Base-by-base conservation (phyloP, 106 monocot genomes). In the Allium cepa region DNA sequence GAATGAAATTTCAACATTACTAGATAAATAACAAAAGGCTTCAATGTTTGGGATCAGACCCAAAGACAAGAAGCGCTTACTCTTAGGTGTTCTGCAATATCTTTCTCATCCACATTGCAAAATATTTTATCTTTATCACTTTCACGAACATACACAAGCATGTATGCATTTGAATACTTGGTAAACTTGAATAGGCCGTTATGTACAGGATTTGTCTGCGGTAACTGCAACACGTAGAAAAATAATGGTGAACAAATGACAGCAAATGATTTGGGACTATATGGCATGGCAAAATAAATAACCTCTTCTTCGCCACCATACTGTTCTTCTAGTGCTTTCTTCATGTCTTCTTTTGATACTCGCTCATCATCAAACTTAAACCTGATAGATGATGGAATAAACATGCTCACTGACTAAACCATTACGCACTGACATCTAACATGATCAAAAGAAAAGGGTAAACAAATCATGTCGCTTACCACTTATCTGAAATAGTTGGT, bases 261-360 rank as follows among this genome's bases (percentile, higher is more conserved):
- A 17, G 28, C 14, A 47, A 12, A 17, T 47, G 9, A 12, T 8
- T 15, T 8, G 52, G 64, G 59, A 27, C 10, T 56, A 17, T 14
- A 55, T 17, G 7, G 7, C 14, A 50, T 59, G 46, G 53, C 10
- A 69, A 66, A 56, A 70, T 16, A 45, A n/a, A 69, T 78, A 49
- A 92, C 96, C 89, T 97, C 96, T 82, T 97, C 92, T 58, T 97
- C 96, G 55, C 96, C 96, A 56, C 96, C 96, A 77, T 92, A 97
- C 72, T 97, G 96, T 71, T 97, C 96, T 70, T 97, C 96, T 18
- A 97, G 63, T 70, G 88, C 96, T 75, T 81, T 92, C 77, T 97
- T 97, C 18, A 75, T 69, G 62, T 97, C 96, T 87, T 97, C 96
- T 80, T 97, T 97, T 68, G 96, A 89, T 69, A 97, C 96, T 17